Percentiles rank a stretch among this genome's conserved stretches.
phyloP scores from a whole-genome alignment of 2,329 filamentous ascomycete species.

The Teratosphaeria zuluensis region DNA sequence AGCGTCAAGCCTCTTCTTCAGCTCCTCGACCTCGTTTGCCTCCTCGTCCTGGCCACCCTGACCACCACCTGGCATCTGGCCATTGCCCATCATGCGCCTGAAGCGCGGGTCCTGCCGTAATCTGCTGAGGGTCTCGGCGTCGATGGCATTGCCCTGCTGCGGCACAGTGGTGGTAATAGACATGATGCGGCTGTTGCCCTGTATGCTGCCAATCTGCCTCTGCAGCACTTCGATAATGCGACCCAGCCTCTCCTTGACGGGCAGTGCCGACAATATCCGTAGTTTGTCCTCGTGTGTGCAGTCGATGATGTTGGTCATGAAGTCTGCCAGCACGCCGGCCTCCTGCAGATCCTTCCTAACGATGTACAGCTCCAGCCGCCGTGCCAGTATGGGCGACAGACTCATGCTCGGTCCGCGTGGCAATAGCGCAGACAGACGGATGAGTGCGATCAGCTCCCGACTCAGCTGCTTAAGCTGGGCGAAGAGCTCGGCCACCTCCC shows the following conservation, averaged over 20 bases:
- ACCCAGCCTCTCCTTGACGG: conserved; percentile 67
- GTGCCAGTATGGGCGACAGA: conserved; percentile 74
- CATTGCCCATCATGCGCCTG: conserved; percentile 23
- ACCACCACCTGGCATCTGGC: conserved; percentile 30
- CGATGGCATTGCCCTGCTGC: conserved; percentile 27
- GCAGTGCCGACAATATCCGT: conserved; percentile 69
- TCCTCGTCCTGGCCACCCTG: conserved; percentile 64
- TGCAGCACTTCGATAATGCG: conserved; percentile 76
- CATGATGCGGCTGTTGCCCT: conserved; percentile 78
- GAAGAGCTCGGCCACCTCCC: conserved; percentile 62
- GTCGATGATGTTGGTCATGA: conserved; percentile 90
- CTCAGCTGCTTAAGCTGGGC: conserved; percentile 73
- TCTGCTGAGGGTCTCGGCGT: conserved; percentile 35
- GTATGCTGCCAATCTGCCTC: conserved; percentile 72
- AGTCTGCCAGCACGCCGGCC: conserved; percentile 80
- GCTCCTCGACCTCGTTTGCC: conserved; percentile 78
- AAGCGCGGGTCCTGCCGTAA: conserved; percentile 34
- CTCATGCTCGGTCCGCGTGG: conserved; percentile 56
- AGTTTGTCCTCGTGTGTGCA: conserved; percentile 86
- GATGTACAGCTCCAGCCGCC: conserved; percentile 81
- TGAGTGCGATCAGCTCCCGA: conserved; percentile 72
- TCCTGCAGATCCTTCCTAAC: conserved; percentile 70
- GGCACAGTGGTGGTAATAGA: conserved; percentile 53
- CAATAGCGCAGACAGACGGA: conserved; percentile 77
- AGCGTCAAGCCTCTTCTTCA: conserved; percentile 76